Evolutionary conservation across 2,329 filamentous ascomycete species (phyloP).

Genomic region (Ascosphaera aggregata): DNA sequence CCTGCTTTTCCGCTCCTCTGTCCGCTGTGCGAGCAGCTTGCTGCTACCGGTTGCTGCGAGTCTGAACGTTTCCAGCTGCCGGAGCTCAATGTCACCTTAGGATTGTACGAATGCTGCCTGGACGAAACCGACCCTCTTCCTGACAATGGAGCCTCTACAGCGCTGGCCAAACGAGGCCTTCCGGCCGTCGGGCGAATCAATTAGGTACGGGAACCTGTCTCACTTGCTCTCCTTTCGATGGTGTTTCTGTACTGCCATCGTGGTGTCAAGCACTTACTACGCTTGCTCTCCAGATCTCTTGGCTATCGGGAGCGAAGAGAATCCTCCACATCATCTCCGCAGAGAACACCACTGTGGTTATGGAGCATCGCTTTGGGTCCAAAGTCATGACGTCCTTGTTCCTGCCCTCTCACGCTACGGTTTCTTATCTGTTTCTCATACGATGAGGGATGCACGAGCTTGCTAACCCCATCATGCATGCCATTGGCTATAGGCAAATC

Average conservation of each 20-base stretch:
- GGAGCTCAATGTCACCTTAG: neutral
- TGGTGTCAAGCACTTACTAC: neutral
- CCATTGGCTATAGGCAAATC: constrained; percentile 31
- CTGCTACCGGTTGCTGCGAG: neutral
- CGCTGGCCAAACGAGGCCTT: neutral
- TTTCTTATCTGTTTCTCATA: neutral
- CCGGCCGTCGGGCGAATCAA: neutral
- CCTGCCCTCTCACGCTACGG: neutral
- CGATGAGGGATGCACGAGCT: constrained; percentile 1
- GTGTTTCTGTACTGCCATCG: neutral
- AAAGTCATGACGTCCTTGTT: neutral
- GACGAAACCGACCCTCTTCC: neutral
- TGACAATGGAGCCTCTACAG: neutral
- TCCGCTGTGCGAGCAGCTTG: neutral
- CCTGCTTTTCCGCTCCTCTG: neutral
- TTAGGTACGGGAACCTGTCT: neutral
- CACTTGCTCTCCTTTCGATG: neutral
- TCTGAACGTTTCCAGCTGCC: neutral
- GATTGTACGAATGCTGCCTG: neutral
- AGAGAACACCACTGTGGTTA: neutral
- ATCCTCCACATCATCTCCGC: neutral
- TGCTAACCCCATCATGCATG: constrained; percentile 40
- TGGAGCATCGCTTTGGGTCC: neutral
- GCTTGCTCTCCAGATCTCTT: neutral
- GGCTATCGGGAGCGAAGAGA: neutral